Base-by-base conservation (phyloP, 2,329 filamentous ascomycete genomes). In the Nemania sp. region DNA sequence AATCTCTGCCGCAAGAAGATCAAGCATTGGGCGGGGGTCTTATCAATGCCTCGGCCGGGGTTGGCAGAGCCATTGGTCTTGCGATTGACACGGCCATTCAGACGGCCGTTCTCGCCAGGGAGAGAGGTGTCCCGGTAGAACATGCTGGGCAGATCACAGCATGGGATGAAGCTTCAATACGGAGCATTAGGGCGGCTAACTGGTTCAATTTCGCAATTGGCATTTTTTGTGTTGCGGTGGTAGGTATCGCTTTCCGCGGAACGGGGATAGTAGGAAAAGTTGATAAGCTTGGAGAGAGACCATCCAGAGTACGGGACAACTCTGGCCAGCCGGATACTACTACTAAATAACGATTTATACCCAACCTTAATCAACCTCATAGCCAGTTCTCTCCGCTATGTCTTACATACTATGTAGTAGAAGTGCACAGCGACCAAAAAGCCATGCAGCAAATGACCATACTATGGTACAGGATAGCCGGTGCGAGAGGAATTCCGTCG, bases 21-120 rank as follows among this genome's bases (percentile, higher is more conserved):
- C 88, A 90, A 68, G 86, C 87, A 1, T 73, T 90, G 0, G 88
- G 87, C 0, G 88, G 87, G 0, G 88, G 87, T 0, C 79, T 90
- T 9, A 84, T 90, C 69, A 90, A 90, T 60, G 82, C 87, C 0
- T 82, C 87, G 12, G 85, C 84, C 0, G 87, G 89, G 68, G 77
- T 90, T 34, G 88, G 88, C 0, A 78, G 88, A 6, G 83, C 87
- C 0, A 81, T 90, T n/a, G 83, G 86, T 1, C 76, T 90, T 1
- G 88, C 87, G 0, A 78, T 90, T 34, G 83, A 81, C 2, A 89
- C 87, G 0, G 86, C 86, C 0, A 76, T 89, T 1, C 87, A 90
- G 70, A 86, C 85, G 0, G 81, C 84, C 0, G 81, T 88, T 20
- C 83, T 87, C 75, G 83, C 83, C 0, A 71, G 76, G 2, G 75